A percentile compares a stretch with the other conserved stretches of the same genome.
Evolutionary conservation across 2,329 filamentous ascomycete genomes (phyloP).

Genomic region (Fusarium temperatum): DNA sequence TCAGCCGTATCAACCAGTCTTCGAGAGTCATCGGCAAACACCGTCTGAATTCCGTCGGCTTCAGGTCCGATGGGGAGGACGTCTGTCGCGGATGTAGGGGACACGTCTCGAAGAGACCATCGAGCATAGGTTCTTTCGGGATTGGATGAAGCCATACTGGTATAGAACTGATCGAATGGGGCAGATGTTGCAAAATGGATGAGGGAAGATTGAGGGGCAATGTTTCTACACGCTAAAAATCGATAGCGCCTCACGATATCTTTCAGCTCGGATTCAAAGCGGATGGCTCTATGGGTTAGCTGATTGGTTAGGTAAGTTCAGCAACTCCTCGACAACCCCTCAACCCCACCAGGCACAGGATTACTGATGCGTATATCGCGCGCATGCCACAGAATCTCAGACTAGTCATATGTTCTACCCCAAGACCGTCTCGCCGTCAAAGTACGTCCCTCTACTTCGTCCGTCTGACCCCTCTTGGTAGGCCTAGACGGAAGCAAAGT

Average conservation of each 20-base stretch:
- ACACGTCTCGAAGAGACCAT: not conserved
- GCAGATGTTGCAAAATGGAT: rapidly evolving
- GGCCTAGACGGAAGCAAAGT: not conserved
- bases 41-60: not conserved
- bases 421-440: not conserved
- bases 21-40: not conserved
- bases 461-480: rapidly evolving
- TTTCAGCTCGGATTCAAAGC: not conserved
- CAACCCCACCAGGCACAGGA: not conserved
- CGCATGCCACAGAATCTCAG: not conserved
- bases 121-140: not conserved
- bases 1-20: not conserved
- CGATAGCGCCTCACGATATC: not conserved
- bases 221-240: not conserved
- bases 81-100: not conserved
- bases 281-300: rapidly evolving
- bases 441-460: not conserved
- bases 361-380: rapidly evolving
- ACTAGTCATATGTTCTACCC: not conserved
- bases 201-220: not conserved
- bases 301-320: not conserved
- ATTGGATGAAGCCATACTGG: not conserved
- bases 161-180: rapidly evolving
- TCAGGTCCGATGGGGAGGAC: not conserved
- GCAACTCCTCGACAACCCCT: rapidly evolving